A percentile compares a stretch with the other conserved stretches of the same genome.
Conservation (phyloP, 371 early-diverging fungal species). For the Coemansia sp. region DNA sequence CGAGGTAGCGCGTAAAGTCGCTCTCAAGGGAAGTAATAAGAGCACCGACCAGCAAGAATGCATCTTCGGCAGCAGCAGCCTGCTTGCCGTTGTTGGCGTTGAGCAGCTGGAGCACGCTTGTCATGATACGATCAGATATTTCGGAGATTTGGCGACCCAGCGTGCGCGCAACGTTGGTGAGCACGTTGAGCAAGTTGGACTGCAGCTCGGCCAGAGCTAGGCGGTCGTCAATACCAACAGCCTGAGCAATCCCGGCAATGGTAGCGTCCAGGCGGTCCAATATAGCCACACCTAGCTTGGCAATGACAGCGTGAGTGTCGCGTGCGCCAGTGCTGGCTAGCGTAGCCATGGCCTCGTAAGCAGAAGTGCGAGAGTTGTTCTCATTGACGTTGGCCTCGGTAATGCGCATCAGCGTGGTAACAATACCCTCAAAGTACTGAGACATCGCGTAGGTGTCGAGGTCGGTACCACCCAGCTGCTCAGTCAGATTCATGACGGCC, state of each 20-base stretch:
- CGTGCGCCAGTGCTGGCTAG: constrained; percentile 69
- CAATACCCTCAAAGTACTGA: constrained; percentile 75
- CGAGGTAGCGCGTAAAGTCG: constrained; percentile 83
- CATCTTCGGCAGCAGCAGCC: constrained; percentile 85
- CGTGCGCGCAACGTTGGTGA: constrained; percentile 79
- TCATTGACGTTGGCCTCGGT: constrained; percentile 70
- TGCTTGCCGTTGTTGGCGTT: constrained; percentile 60
- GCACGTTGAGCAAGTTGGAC: constrained; percentile 84
- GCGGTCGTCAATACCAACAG: constrained; percentile 79
- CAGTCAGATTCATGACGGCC: constrained; percentile 88
- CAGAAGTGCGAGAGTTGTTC: constrained; percentile 82
- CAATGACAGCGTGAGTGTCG: constrained; percentile 75
- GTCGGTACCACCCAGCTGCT: constrained; percentile 65
- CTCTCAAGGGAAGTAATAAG: constrained; percentile 74
- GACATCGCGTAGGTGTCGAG: constrained; percentile 71
- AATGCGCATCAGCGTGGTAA: constrained; percentile 72
- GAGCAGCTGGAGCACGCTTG: constrained; percentile 69
- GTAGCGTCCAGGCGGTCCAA: constrained; percentile 72
- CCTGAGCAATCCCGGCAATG: constrained; percentile 59
- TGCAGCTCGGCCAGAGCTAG: constrained; percentile 79
- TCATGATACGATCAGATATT: constrained; percentile 87
- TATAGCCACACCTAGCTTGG: constrained; percentile 67
- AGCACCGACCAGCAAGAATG: constrained; percentile 86
- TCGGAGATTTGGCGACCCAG: constrained; percentile 66
- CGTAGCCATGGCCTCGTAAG: constrained; percentile 88